Evolutionary conservation across 2,329 filamentous ascomycete species (phyloP).

Genomic region (Beauveria australis): DNA sequence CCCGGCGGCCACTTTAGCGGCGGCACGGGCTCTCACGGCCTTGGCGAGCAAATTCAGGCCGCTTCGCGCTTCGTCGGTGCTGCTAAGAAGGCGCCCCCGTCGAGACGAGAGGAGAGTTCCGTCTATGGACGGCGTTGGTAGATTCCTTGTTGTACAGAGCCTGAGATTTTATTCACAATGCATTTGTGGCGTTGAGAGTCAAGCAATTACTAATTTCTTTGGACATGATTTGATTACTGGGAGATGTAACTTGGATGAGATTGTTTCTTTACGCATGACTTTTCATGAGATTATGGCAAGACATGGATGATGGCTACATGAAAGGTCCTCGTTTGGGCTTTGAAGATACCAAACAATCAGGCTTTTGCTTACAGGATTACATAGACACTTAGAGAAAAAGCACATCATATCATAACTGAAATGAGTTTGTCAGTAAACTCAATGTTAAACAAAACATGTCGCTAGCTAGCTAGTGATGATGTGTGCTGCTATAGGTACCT

Average conservation of each 20-base stretch:
- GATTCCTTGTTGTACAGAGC: not conserved
- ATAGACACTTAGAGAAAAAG: not conserved
- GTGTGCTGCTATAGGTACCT: not conserved
- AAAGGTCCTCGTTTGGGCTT: not conserved
- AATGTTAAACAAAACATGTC: not conserved
- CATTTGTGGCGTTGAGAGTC: not conserved
- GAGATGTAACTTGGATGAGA: not conserved
- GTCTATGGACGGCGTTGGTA: constrained; percentile 36
- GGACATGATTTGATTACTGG: not conserved
- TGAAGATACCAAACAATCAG: not conserved
- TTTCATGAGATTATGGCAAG: not conserved
- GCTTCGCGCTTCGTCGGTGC: constrained; percentile 18
- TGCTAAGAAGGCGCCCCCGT: constrained; percentile 18
- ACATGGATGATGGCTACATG: not conserved
- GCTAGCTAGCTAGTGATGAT: constrained; percentile 8
- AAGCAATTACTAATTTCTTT: not conserved
- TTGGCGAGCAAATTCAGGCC: constrained; percentile 14
- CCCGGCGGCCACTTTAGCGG: constrained; percentile 45
- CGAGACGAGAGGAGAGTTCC: constrained; percentile 27
- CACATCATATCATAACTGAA: not conserved
- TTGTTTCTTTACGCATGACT: not conserved
- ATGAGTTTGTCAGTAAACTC: not conserved
- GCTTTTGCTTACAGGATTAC: not conserved
- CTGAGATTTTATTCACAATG: not conserved
- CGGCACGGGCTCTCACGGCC: constrained; percentile 19